These are phyloP conservation scores for Mycena sanguinolenta DNA, from an alignment of 768 basidiomycete genomes.

Conservation along the genomic window DNA sequence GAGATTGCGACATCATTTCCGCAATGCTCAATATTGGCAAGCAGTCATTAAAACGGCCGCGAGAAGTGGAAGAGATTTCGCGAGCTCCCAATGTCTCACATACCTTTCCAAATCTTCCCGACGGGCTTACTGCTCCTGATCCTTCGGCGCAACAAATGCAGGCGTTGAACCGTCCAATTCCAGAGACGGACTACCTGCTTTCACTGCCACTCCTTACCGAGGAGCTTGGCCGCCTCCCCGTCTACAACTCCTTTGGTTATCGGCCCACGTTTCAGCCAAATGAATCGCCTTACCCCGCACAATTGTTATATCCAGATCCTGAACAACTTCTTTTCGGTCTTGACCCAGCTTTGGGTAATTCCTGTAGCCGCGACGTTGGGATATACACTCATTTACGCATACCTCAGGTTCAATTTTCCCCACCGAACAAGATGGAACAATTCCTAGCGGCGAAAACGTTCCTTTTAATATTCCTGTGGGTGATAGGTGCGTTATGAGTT, in stretches of 20 bases:
- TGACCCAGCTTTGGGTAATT: background rate
- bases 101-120: background rate
- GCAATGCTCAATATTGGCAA: constrained; percentile 26
- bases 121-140: background rate
- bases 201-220: constrained; percentile 20
- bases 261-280: constrained; percentile 8
- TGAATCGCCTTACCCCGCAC: background rate
- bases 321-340: background rate
- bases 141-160: background rate
- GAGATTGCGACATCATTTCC: constrained; percentile 27
- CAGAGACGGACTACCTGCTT: background rate
- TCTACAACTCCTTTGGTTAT: constrained; percentile 27
- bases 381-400: background rate
- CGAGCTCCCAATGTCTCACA: background rate
- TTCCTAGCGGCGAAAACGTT: background rate
- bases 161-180: constrained; percentile 5
- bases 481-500: background rate
- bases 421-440: background rate
- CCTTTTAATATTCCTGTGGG: background rate
- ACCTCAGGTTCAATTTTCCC: constrained; percentile 2
- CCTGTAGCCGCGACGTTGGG: no score
- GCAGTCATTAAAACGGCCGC: constrained; percentile 11
- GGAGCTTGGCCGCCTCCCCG: constrained; percentile 24
- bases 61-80: background rate
- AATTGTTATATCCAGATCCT: background rate